phyloP scores from a whole-genome alignment of 352 stramenopile species.

The Phytophthora colocasiae region DNA sequence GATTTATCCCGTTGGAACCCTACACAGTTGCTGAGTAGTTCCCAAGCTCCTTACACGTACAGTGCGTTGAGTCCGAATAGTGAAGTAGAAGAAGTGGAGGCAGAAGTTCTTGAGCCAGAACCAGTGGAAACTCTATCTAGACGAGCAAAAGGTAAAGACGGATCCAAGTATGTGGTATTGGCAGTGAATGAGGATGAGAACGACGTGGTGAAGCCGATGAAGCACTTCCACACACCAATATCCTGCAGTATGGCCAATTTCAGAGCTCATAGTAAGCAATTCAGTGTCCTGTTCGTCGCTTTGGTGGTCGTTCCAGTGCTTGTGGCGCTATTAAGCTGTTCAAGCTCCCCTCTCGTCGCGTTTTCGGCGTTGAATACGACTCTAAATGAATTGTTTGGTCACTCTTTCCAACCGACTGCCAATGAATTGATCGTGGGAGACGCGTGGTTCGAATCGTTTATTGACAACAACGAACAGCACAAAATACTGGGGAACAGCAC shows the following conservation, averaged over 20 bases:
- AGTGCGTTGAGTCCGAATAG: neutral
- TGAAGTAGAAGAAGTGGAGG: neutral
- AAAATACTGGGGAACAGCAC: constrained; percentile 13
- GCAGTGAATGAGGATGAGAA: neutral
- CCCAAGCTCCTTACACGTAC: neutral
- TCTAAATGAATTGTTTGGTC: constrained; percentile 24
- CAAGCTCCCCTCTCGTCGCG: constrained; percentile 12
- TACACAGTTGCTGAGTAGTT: neutral
- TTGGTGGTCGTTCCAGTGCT: constrained; percentile 12
- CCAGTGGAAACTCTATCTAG: neutral
- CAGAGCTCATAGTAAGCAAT: neutral
- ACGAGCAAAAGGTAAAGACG: neutral
- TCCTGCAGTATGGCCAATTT: neutral
- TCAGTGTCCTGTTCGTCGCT: neutral
- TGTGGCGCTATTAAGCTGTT: constrained; percentile 10
- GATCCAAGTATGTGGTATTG: neutral
- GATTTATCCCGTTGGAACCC: constrained; percentile 21
- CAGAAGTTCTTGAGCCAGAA: neutral
- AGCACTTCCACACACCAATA: neutral
- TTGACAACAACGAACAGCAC: constrained; percentile 24
- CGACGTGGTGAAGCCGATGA: constrained; percentile 1
- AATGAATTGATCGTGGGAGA: neutral
- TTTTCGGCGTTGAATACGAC: constrained; percentile 23
- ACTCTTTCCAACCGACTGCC: neutral
- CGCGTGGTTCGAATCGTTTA: constrained; percentile 14